Evolutionary conservation across 345 rosid species (phyloP), one percentile per base, ranked within the genome.

Genomic region (Dimocarpus longan): DNA sequence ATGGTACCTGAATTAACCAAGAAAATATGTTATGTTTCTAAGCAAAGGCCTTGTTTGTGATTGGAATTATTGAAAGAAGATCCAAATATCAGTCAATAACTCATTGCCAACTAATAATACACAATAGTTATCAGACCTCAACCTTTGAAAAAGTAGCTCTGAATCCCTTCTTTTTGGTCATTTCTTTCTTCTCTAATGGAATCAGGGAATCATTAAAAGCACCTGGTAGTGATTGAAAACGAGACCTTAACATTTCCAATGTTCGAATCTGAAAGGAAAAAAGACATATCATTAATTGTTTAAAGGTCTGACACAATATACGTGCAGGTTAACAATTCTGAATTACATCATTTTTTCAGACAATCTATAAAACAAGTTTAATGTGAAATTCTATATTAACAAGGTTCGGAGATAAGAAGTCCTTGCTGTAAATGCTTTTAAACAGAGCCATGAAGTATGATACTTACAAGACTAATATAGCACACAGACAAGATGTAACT

Each of bases 201-300:
- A 89, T 84, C 81, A 89, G 81, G 72, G 84, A 40, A 22, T 12
- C 84, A 80, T 87, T 89, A 68, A 89, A 84, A 75, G 92, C 92
- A 78, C 80, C 83, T 18, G 92, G 92, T 76, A 89, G 66, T 70
- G 92, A 85, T 77, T 84, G 75, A 78, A 89, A 89, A 71, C 92
- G 86, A 50, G 88, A 89, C 81, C 90, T 89, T 78, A 89, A 76
- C 90, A 89, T 84, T 66, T 78, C 89, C 76, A 89, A 81, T 39
- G 92, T 89, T 75, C 90, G 85, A 75, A 89, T 89, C 89, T 87
- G 81, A 80, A 76, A 76, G 73, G 52, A 79, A 79, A 82, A 79
- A 39, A n/a, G 54, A 28, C 8, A 32, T 15, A 66, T 32, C 65
- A 66, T 6, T 52, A 52, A 52, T 3, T 19, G 4, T 66, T 50